phyloP scores from a whole-genome alignment of 768 basidiomycete genomes.

The Boletus sp. region DNA sequence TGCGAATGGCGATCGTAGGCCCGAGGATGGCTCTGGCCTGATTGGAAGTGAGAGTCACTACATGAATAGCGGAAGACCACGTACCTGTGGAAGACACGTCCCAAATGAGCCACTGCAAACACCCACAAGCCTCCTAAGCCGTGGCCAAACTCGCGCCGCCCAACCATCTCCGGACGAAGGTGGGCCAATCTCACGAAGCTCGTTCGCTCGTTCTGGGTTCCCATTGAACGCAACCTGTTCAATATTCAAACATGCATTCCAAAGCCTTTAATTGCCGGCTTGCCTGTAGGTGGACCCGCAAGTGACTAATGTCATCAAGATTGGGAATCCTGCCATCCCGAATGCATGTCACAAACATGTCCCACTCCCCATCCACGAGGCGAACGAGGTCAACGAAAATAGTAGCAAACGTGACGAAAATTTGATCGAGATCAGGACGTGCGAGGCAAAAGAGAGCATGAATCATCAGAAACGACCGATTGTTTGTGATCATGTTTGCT shows the following conservation, averaged over 20 bases:
- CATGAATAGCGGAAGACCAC: not conserved
- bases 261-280: not conserved
- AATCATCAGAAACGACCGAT: conserved; percentile 14
- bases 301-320: conserved; percentile 8
- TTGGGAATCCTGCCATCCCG: conserved; percentile 10
- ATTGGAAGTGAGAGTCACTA: not conserved
- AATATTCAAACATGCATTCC: not conserved
- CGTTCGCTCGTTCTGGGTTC: conserved; percentile 8
- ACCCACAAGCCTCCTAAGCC: conserved; percentile 1
- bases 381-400: conserved; percentile 12
- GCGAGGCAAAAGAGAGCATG: conserved; percentile 18
- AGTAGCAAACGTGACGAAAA: conserved; percentile 1
- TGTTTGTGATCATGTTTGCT: conserved; percentile 7
- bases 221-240: conserved; percentile 3
- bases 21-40: conserved; percentile 10
- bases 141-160: conserved; percentile 16
- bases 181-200: conserved; percentile 15
- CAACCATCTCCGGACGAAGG: conserved; percentile 12
- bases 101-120: conserved; percentile 17
- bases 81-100: conserved; percentile 7
- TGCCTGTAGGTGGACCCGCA: conserved; percentile 11
- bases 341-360: conserved; percentile 7
- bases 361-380: conserved; percentile 10
- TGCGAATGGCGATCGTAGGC: conserved; percentile 8
- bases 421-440: conserved; percentile 5